These are phyloP conservation scores for Rhodosporidiobolus sp. DNA, from an alignment of 768 basidiomycete species.

Conservation along the genomic window DNA sequence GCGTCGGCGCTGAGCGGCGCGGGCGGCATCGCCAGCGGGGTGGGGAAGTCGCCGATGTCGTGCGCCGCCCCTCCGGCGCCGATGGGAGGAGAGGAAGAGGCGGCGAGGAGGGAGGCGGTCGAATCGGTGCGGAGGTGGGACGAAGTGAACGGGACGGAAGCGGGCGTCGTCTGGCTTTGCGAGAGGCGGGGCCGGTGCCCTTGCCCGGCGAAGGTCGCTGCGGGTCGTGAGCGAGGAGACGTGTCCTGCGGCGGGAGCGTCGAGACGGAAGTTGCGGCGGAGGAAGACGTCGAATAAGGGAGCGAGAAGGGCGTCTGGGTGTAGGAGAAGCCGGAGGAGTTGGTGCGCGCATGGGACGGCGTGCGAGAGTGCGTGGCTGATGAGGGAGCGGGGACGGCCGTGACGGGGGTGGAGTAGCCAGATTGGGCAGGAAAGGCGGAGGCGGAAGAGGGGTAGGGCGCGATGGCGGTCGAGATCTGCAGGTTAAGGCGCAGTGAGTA, in stretches of 20 bases:
- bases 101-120: background rate
- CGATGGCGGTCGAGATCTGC: conserved; percentile 18
- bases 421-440: background rate
- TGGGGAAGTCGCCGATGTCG: background rate
- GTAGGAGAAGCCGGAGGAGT: background rate
- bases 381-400: background rate
- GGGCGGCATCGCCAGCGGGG: background rate
- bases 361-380: background rate
- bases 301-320: too few species aligned
- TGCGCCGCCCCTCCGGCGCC: background rate
- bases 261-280: too few species aligned
- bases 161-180: conserved; percentile 6
- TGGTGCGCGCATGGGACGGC: background rate
- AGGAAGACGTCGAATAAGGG: background rate
- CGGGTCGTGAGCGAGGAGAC: background rate
- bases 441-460: background rate
- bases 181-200: conserved; percentile 10
- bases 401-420: background rate
- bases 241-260: background rate
- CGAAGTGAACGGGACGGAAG: background rate
- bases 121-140: background rate
- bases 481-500: background rate
- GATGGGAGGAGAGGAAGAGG: background rate
- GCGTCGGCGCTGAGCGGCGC: background rate
- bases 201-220: background rate